phyloP scores from a whole-genome alignment of 495 filamentous ascomycete genomes.

The Lindgomyces ingoldianus region DNA sequence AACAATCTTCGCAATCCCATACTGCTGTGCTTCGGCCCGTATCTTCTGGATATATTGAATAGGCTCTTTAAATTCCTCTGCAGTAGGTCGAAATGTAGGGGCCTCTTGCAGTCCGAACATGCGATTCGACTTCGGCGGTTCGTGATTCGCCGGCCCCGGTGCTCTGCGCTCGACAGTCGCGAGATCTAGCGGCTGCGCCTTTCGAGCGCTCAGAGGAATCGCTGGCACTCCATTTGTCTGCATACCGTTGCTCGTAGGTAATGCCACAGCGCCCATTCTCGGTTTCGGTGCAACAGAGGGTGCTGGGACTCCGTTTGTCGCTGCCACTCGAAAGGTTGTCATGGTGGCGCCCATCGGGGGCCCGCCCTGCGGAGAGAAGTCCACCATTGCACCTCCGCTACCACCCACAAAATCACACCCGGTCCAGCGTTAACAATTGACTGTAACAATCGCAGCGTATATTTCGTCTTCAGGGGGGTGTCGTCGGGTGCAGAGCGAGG shows the following conservation, averaged over 20 bases:
- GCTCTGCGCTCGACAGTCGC: conserved; percentile 89
- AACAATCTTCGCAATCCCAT: conserved; percentile 91
- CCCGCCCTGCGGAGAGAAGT: conserved; percentile 18
- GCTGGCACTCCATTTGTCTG: conserved; percentile 35
- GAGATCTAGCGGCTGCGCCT: conserved; percentile 75
- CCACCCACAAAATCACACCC: conserved; percentile 19
- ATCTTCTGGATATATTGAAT: conserved; percentile 92
- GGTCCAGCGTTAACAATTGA: background rate
- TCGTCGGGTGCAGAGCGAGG: background rate
- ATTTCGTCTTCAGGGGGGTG: background rate
- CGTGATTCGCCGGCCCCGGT: conserved; percentile 70
- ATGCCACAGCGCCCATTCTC: conserved; percentile 24
- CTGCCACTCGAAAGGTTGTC: conserved; percentile 29
- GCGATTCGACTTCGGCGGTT: conserved; percentile 71
- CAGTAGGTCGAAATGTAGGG: conserved; percentile 85
- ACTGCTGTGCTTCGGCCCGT: conserved; percentile 75
- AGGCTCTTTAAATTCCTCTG: conserved; percentile 93
- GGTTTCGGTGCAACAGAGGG: conserved; percentile 25
- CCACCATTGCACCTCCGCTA: conserved; percentile 28
- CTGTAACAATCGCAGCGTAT: background rate
- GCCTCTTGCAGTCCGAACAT: conserved; percentile 87
- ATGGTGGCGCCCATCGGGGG: conserved; percentile 30
- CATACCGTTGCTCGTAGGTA: conserved; percentile 21
- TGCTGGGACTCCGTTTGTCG: conserved; percentile 18
- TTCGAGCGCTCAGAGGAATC: conserved; percentile 66